These are phyloP conservation scores for Trichoderma sp. DNA, from an alignment of 2,329 filamentous ascomycete species.

Conservation along the genomic window DNA sequence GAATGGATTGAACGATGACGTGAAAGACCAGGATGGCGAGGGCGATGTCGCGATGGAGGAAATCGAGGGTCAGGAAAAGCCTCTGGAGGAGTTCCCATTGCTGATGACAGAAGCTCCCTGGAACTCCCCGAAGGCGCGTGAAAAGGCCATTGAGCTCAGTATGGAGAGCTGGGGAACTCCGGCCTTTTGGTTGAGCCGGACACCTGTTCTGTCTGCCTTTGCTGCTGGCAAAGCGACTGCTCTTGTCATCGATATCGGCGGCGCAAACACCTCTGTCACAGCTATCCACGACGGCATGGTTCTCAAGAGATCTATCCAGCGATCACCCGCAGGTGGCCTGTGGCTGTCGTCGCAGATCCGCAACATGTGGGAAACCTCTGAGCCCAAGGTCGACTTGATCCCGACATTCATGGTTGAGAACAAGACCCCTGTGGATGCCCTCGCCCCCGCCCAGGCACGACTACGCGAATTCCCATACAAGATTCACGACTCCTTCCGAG, in stretches of 20 bases:
- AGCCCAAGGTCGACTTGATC: constrained; percentile 69
- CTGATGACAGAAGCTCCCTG: constrained; percentile 93
- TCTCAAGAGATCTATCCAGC: constrained; percentile 82
- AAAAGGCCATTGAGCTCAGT: constrained; percentile 92
- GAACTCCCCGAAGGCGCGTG: constrained; percentile 82
- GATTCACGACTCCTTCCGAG: constrained; percentile 68
- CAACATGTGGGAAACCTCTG: constrained; percentile 67
- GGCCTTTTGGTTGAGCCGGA: constrained; percentile 89
- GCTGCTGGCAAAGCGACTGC: constrained; percentile 90
- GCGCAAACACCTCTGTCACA: constrained; percentile 82
- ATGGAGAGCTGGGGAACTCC: constrained; percentile 97
- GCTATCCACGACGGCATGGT: constrained; percentile 94
- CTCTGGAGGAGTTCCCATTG: constrained; percentile 83
- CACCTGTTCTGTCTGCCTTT: constrained; percentile 85
- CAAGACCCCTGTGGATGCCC: constrained; percentile 86
- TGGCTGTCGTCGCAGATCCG: constrained; percentile 90
- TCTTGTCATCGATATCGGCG: constrained; percentile 87
- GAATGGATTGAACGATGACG: constrained; percentile 74
- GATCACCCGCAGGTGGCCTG: constrained; percentile 80
- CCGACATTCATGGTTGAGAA: constrained; percentile 86
- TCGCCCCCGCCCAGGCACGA: constrained; percentile 71
- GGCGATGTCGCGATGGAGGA: constrained; percentile 60
- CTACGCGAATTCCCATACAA: constrained; percentile 66
- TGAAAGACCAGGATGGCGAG: constrained; percentile 58
- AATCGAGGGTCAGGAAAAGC: constrained; percentile 61